Percentiles rank a stretch among this genome's conserved stretches.
Evolutionary conservation across 1,284 basidiomycete genomes (phyloP).

Genomic region (Acaromyces ingoldii): DNA sequence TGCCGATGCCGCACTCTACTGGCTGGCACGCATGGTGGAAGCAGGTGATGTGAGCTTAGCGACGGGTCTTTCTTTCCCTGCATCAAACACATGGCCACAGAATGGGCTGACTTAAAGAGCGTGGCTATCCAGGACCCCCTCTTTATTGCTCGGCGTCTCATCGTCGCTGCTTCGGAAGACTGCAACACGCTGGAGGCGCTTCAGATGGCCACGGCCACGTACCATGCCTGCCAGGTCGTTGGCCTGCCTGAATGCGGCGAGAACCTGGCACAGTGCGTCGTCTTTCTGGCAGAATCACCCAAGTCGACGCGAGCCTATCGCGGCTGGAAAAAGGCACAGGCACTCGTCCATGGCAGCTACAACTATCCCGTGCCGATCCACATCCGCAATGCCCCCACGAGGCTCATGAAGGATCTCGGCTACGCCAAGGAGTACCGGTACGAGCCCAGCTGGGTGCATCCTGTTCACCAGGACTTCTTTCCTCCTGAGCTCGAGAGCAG

Average conservation of each 20-base stretch:
- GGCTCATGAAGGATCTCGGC: conserved; percentile 73
- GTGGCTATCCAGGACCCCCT: conserved; percentile 60
- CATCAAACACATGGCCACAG: no score
- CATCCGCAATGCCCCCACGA: conserved; percentile 81
- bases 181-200: conserved; percentile 68
- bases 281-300: conserved; percentile 73
- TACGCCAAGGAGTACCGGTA: conserved; percentile 60
- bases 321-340: conserved; percentile 42
- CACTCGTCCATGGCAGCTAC: conserved; percentile 24
- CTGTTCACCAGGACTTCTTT: conserved; percentile 54
- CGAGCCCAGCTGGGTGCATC: conserved; percentile 70
- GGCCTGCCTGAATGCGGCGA: conserved; percentile 64
- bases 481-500: conserved; percentile 53
- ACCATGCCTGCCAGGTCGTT: conserved; percentile 57
- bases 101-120: no score
- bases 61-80: no score
- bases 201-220: conserved; percentile 40
- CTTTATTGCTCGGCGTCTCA: conserved; percentile 73
- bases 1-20: conserved; percentile 77
- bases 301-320: conserved; percentile 66
- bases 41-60: conserved; percentile 60
- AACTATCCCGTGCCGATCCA: conserved; percentile 66
- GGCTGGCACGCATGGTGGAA: conserved; percentile 55
- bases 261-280: conserved; percentile 68
- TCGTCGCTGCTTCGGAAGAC: conserved; percentile 80